Evolutionary conservation across 2,329 filamentous ascomycete genomes (phyloP), one percentile per base, ranked within the genome.

Genomic region (Aspergillaceae sp.): DNA sequence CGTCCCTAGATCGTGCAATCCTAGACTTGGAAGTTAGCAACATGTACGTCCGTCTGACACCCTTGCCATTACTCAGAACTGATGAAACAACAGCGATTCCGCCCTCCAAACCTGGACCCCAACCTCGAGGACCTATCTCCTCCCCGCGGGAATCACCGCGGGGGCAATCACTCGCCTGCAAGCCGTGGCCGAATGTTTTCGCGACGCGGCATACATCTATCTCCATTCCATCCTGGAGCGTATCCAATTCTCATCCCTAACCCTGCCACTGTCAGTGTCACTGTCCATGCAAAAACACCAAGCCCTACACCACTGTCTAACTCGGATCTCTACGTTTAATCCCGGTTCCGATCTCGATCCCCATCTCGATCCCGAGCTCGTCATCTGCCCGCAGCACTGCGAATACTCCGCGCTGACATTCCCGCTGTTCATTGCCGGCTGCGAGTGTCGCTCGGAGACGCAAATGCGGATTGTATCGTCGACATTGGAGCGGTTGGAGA

Each of bases 371-470:
- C 52, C 56, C 10, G 34, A 36, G 34, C 26, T 19, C 19, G 19
- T 19, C 19, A 19, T 19, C 30, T 6, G 30, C 30, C 30, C 30
- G 30, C 30, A 32, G 6, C 58, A 65, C 36, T 64, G 61, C 50
- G 65, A 67, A 42, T 66, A 58, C 34, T 67, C 65, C 1, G 65
- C 62, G 2, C 58, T 67, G 2, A 66, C 64, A 3, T 67, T 67
- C 44, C 65, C 65, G 11, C 49, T 67, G 1, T 66, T 67, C 42
- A 66, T 67, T 4, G 56, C 58, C 0, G 65, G 65, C 1, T 64
- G 63, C 36, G 65, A 66, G 30, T 61, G 54, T 38, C 51, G 57
- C 9, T 38, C 44, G 1, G 11, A 47, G 4, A 48, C 42, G 5
- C 57, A 65, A 7, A 48, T 60, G 27, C 49, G 53, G 6, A 32